Conservation (phyloP, 2,329 filamentous ascomycete species). For the Thelonectria rubi region DNA sequence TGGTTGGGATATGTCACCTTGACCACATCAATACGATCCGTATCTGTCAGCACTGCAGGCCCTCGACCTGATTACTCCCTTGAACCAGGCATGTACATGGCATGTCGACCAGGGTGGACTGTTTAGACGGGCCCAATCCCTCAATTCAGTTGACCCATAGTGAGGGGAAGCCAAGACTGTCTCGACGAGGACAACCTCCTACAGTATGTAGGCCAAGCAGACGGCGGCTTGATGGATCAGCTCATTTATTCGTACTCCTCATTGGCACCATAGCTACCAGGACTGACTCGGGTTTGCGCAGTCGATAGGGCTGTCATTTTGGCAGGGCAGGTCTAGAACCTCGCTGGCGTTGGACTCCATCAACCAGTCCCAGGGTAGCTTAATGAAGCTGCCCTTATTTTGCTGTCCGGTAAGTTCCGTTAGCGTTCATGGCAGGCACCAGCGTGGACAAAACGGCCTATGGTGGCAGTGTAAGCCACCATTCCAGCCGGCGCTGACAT, state of each 20-base stretch:
- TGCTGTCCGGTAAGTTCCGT: slow-evolving; percentile 4
- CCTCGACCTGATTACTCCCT: background rate
- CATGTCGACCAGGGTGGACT: no score
- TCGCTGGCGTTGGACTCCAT: background rate
- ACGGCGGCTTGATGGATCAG: background rate
- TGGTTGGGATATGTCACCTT: background rate
- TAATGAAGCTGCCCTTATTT: background rate
- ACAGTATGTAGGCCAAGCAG: background rate
- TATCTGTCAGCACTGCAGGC: no score
- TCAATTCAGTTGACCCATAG: no score
- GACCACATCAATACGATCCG: background rate
- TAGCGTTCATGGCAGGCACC: background rate
- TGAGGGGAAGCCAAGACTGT: no score
- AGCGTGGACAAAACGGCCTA: background rate
- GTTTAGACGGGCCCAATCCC: no score
- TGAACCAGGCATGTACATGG: no score
- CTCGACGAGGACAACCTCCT: no score
- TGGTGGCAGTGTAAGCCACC: slow-evolving; percentile 13
- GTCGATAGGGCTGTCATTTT: slow-evolving; percentile 9
- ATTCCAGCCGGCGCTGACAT: background rate
- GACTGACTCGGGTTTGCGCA: background rate
- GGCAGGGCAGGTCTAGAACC: background rate
- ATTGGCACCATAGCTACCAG: background rate
- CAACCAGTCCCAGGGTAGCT: background rate
- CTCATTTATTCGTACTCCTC: background rate